phyloP scores from a whole-genome alignment of 2,329 filamentous ascomycete species.

The Arthrobotrys sinensis region DNA sequence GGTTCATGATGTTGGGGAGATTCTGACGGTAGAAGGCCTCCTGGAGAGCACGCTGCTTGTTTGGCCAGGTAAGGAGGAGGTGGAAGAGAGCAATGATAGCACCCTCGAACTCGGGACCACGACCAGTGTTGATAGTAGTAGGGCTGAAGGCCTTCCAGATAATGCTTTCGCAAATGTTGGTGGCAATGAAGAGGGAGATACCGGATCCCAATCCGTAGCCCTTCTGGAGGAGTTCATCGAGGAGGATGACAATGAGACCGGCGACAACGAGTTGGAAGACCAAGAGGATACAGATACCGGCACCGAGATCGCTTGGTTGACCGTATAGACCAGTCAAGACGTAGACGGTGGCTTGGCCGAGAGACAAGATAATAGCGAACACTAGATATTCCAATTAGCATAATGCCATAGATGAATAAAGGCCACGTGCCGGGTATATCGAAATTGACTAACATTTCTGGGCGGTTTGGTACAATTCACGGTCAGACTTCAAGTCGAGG shows the following conservation, averaged over 20 bases:
- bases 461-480: constrained; percentile 99
- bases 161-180: constrained; percentile 99
- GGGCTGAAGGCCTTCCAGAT: constrained; percentile 99
- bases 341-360: constrained; percentile 97
- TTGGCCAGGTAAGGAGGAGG: constrained; percentile 96
- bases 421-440: constrained; percentile 5
- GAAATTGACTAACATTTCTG: constrained; percentile 78
- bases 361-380: constrained; percentile 96
- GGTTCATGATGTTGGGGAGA: constrained; percentile 99
- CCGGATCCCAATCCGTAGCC: constrained; percentile 98
- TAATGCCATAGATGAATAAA: constrained; percentile 5
- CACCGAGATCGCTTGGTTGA: constrained; percentile 94
- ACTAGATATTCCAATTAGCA: constrained; percentile 67
- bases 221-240: constrained; percentile 99
- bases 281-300: constrained; percentile 97
- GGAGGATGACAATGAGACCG: constrained; percentile 97
- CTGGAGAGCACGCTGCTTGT: constrained; percentile 98
- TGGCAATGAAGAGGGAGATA: constrained; percentile 99
- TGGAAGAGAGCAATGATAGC: constrained; percentile 98
- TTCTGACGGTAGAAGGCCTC: constrained; percentile 99
- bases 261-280: constrained; percentile 98
- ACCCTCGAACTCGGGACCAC: constrained; percentile 98
- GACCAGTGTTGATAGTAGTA: constrained; percentile 98
- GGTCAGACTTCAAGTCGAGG: constrained; percentile 99
- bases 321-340: constrained; percentile 99